Percentiles rank a stretch among this genome's conserved stretches.
Evolutionary conservation across 345 rosid genomes (phyloP).

Genomic region (Linum tenue): DNA sequence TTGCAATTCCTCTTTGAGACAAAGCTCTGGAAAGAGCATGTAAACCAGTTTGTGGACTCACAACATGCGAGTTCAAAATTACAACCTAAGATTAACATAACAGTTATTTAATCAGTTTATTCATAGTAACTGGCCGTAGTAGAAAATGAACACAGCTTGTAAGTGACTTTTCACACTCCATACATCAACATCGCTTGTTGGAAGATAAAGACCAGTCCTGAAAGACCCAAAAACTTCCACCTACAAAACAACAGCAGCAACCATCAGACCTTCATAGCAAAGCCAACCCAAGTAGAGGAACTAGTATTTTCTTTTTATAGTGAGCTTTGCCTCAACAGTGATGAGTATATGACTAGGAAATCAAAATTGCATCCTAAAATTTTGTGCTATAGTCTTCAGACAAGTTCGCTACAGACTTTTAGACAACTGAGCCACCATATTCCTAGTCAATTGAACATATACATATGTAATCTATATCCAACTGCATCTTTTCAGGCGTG

Average conservation of each 20-base stretch:
- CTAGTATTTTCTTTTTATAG: background rate
- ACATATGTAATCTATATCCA: no score
- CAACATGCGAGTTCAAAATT: slow-evolving; percentile 63
- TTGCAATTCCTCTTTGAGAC: slow-evolving; percentile 71
- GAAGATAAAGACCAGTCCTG: slow-evolving; percentile 81
- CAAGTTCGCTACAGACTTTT: background rate
- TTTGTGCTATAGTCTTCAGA: background rate
- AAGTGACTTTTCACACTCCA: slow-evolving; percentile 20
- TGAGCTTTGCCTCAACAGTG: background rate
- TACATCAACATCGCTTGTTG: slow-evolving; percentile 95
- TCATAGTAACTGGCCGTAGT: background rate
- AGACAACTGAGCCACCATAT: background rate
- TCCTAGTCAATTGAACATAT: background rate
- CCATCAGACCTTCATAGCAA: background rate
- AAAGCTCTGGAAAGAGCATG: slow-evolving; percentile 77
- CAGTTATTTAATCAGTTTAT: slow-evolving; percentile 4
- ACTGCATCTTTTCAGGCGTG: no score
- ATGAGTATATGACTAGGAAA: no score
- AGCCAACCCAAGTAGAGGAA: background rate
- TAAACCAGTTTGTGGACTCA: slow-evolving; percentile 61
- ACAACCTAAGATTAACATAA: slow-evolving; percentile 47
- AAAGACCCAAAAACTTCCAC: slow-evolving; percentile 85
- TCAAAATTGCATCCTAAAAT: background rate
- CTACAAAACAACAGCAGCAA: slow-evolving; percentile 30
- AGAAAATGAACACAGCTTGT: background rate